Evolutionary conservation across 306 rosid genomes (phyloP), one percentile per base, ranked within the genome.

Genomic region (Vicia villosa): DNA sequence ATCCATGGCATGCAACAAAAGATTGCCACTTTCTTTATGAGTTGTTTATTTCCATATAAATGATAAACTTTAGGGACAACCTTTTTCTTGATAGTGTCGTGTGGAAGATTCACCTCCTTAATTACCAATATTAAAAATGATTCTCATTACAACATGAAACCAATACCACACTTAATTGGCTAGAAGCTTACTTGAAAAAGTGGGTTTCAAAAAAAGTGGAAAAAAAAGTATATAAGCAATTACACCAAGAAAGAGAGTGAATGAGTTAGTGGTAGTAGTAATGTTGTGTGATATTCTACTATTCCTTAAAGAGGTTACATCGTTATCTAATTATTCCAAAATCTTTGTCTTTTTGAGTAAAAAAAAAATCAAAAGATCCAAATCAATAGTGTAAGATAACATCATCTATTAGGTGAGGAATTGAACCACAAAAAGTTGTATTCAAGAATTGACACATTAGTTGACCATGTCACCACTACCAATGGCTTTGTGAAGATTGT

Each of bases 361-460:
- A 43, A 76, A 61, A 52, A 32, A 76, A 46, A 77, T 62, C 46
- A 77, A 66, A 82, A 74, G 69, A 49, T 73, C 56, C 63, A 73
- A 77, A 73, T 30, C 12, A 58, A 63, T 21, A 73, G 30, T 51
- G 40, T 22, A 5, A 46, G 51, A 50, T 51, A 46, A 26, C 41
- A 57, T 72, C 68, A 49, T 43, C 22, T 26, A 8, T 12, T 36
- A 8, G 55, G 50, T 43, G 32, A 15, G 32, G 66, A 70, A 51
- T 70, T 54, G 36, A 38, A 66, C 52, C 75, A 69, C 17, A 72
- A 74, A 22, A 38, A 45, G 77, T 72, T 68, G 10, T 6, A 69
- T 41, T 60, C 49, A 49, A 70, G 90, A 89, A 70, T 68, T 57
- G 92, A 86, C 87, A 64, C 66, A 4, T 19, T 16, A 68, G 88